Base-by-base conservation (phyloP, 148 eudicot genomes). In the Beta vulgaris region DNA sequence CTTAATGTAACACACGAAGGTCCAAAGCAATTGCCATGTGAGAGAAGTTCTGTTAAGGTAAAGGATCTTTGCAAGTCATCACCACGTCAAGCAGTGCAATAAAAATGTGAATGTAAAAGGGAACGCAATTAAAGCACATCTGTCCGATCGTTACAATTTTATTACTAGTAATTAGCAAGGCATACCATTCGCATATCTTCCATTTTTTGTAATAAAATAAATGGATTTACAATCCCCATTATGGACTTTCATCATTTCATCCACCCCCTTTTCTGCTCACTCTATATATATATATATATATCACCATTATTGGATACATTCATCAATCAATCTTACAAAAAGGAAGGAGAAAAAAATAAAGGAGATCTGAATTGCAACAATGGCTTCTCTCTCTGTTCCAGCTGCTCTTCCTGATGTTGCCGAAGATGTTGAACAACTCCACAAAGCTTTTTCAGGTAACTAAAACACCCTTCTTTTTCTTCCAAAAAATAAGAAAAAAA, bases 381-480 rank as follows among this genome's bases (percentile, higher is more conserved):
- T 91, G 97, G 90, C 91, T 12, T 76, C 92, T n/a, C 78, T 91
- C 5, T 75, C 78, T 34, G 80, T 91, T 46, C 93, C 97, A 58
- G 73, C 86, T 71, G 36, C 74, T 4, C 77, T 87, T 32, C 97
- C 97, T 48, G 72, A 83, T 61, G 82, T 88, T 4, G 82, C 87
- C n/a, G 91, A 89, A 64, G 93, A 91, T 59, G 78, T 68, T 63
- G 92, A 88, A 78, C 91, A 85, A 60, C 93, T 91, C 49, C 77
- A 79, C 69, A 88, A 89, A 78, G 93, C 97, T 31, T 85, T 91
- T 29, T 66, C 84, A 76, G 97, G 93, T 90, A n/a, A n/a, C n/a
- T n/a, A n/a, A n/a, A n/a, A n/a, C n/a, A n/a, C n/a, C n/a, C n/a
- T n/a, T n/a, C n/a, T n/a, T n/a, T n/a, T n/a, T n/a, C n/a, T n/a